Evolutionary conservation across 805 yeast genomes (phyloP).

Genomic region (Ogataea corticis): DNA sequence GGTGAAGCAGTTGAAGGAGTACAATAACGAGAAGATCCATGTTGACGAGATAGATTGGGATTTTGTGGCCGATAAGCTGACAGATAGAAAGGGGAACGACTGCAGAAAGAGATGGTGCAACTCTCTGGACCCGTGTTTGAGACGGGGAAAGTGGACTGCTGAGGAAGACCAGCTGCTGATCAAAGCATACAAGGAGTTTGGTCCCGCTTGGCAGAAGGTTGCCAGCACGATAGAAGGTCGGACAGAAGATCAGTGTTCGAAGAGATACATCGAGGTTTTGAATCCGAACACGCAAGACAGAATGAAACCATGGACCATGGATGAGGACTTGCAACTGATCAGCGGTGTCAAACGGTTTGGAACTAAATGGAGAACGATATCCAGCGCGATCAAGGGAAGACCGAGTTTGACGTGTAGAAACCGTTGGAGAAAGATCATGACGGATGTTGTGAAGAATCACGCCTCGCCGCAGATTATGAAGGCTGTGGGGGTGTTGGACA

Average conservation of each 20-base stretch:
- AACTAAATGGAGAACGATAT: constrained; percentile 85
- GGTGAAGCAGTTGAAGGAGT: constrained; percentile 17
- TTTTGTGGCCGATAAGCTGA: constrained; percentile 46
- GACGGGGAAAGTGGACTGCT: constrained; percentile 84
- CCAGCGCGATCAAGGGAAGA: constrained; percentile 68
- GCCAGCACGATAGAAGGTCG: constrained; percentile 76
- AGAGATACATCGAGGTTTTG: constrained; percentile 82
- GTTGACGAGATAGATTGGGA: constrained; percentile 63
- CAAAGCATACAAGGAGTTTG: constrained; percentile 64
- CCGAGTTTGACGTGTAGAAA: constrained; percentile 90
- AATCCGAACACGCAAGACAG: constrained; percentile 81
- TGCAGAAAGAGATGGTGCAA: constrained; percentile 87
- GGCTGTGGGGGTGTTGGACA: constrained; percentile 50
- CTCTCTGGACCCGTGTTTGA: constrained; percentile 78
- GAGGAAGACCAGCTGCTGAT: constrained; percentile 72
- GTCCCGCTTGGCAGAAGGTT: constrained; percentile 86
- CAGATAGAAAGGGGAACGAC: constrained; percentile 68
- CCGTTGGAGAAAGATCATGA: constrained; percentile 86
- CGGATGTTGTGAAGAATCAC: constrained; percentile 68
- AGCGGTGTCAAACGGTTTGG: constrained; percentile 69
- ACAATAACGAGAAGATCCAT: constrained; percentile 32
- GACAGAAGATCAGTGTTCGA: constrained; percentile 94
- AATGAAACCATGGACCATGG: constrained; percentile 73
- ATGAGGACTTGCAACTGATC: constrained; percentile 74
- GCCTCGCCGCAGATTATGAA: constrained; percentile 54